Percentiles rank a stretch among this genome's conserved stretches.
Conservation (phyloP, 2,329 filamentous ascomycete genomes). For the Alternaria rosae region DNA sequence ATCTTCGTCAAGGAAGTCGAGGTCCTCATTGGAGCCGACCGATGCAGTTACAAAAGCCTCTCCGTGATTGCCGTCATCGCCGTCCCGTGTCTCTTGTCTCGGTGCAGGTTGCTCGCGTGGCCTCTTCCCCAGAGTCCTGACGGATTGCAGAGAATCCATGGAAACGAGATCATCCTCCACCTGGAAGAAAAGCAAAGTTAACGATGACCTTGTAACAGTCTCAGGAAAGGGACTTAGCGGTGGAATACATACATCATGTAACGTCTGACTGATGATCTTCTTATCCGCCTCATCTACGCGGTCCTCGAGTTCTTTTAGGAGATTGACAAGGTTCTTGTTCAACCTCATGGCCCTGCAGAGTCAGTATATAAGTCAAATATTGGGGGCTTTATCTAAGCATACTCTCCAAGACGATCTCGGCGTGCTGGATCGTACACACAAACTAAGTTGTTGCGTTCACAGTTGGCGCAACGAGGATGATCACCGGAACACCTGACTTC, state of each 20-base stretch:
- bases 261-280: constrained; percentile 22
- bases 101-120: constrained; percentile 3
- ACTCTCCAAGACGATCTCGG: constrained; percentile 35
- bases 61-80: constrained; percentile 12
- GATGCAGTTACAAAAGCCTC: constrained; percentile 32
- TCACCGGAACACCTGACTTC: constrained; percentile 39
- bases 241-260: constrained; percentile 30
- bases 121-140: constrained; percentile 24
- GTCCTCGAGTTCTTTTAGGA: constrained; percentile 29
- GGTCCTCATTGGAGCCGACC: constrained; percentile 39
- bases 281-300: constrained; percentile 22
- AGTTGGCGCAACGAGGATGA: constrained; percentile 27
- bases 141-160: neutral
- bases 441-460: constrained; percentile 14
- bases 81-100: neutral
- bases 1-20: constrained; percentile 42
- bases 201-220: neutral
- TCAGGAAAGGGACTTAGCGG: neutral
- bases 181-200: constrained; percentile 8
- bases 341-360: constrained; percentile 26
- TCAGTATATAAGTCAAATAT: neutral
- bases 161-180: constrained; percentile 29
- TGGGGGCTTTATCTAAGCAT: neutral
- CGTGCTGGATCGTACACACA: constrained; percentile 37
- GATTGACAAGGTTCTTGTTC: constrained; percentile 25